phyloP scores from a whole-genome alignment of 768 basidiomycete genomes.

The Russula compacta region DNA sequence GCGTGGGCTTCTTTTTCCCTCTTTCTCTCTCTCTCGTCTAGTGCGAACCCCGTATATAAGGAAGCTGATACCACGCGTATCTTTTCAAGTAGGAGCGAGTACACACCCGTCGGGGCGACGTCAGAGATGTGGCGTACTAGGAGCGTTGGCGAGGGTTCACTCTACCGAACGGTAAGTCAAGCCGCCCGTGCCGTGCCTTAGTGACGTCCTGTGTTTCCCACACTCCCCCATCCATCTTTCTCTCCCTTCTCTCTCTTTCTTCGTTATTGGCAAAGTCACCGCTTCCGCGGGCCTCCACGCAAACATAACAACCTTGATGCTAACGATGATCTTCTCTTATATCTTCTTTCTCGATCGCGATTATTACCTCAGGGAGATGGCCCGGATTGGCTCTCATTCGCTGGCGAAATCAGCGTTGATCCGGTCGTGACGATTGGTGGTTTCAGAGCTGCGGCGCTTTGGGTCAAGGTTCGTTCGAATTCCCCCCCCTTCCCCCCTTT shows the following conservation, averaged over 20 bases:
- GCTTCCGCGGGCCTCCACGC: background rate
- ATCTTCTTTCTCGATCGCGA: background rate
- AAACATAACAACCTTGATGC: too few relatives aligned
- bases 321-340: background rate
- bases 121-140: slow-evolving; percentile 12
- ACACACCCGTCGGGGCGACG: background rate
- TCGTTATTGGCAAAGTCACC: background rate
- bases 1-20: slow-evolving; percentile 11
- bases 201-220: background rate
- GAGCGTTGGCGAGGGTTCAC: slow-evolving; percentile 11
- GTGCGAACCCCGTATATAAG: background rate
- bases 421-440: slow-evolving; percentile 44
- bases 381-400: slow-evolving; percentile 50
- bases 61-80: too few relatives aligned
- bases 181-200: background rate
- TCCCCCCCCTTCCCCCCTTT: background rate
- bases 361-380: slow-evolving; percentile 44
- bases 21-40: too few relatives aligned
- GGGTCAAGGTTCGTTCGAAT: slow-evolving; percentile 41
- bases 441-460: slow-evolving; percentile 57
- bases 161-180: slow-evolving; percentile 4
- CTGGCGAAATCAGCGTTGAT: slow-evolving; percentile 50
- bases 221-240: background rate
- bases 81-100: background rate
- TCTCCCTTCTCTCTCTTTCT: too few relatives aligned